phyloP scores from a whole-genome alignment of 805 yeast species.

The Wickerhamiella sergipiensis region DNA sequence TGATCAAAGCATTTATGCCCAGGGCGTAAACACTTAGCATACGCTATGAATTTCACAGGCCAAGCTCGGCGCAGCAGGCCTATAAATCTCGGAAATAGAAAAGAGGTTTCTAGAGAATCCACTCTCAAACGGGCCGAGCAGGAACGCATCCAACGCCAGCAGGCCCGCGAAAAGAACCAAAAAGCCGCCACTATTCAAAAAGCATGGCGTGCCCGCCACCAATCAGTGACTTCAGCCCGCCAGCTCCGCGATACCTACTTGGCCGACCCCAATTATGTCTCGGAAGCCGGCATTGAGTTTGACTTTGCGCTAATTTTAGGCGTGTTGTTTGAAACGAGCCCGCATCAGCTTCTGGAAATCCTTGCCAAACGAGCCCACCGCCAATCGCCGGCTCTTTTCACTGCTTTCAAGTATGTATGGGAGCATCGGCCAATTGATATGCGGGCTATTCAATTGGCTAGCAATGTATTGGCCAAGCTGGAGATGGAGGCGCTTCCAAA shows the following conservation, averaged over 20 bases:
- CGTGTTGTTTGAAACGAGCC: neutral
- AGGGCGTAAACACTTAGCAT: neutral
- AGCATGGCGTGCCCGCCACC: constrained; percentile 27
- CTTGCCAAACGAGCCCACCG: neutral
- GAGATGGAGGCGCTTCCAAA: neutral
- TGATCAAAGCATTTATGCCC: no score
- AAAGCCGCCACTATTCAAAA: constrained; percentile 42
- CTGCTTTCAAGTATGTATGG: neutral
- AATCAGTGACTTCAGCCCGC: neutral
- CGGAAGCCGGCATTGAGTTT: neutral
- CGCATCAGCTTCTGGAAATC: neutral
- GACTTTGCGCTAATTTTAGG: constrained; percentile 4
- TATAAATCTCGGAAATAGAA: constrained; percentile 45
- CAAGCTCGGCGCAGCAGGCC: constrained; percentile 42
- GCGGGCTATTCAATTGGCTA: neutral
- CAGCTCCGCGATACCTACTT: constrained; percentile 17
- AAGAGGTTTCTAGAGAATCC: constrained; percentile 28
- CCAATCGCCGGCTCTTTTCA: neutral
- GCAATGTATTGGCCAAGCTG: neutral
- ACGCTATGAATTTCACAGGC: constrained; percentile 45
- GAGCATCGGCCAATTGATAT: neutral
- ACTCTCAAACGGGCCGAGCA: constrained; percentile 49
- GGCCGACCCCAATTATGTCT: neutral
- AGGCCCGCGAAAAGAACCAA: constrained; percentile 33
- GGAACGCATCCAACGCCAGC: constrained; percentile 55